Evolutionary conservation across 2,329 filamentous ascomycete genomes (phyloP).

Genomic region (Epichloe typhina): DNA sequence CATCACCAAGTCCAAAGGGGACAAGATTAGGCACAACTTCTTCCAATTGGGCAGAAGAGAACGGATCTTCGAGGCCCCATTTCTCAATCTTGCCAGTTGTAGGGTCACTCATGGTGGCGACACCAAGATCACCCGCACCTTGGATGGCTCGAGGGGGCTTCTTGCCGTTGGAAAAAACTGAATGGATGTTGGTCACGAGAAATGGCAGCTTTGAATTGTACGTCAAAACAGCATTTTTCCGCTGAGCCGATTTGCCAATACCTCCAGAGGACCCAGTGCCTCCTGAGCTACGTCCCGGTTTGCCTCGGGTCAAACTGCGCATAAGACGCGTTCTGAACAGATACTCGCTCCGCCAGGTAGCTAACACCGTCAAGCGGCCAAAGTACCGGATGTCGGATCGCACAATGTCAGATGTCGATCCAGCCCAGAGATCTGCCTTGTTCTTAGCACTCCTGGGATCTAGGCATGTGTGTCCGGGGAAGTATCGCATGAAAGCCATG

Average conservation of each 20-base stretch:
- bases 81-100: constrained; percentile 60
- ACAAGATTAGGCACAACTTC: constrained; percentile 62
- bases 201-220: constrained; percentile 77
- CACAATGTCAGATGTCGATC: constrained; percentile 39
- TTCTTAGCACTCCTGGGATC: constrained; percentile 20
- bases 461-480: constrained; percentile 52
- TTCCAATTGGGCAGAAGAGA: constrained; percentile 62
- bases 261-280: constrained; percentile 39
- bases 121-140: constrained; percentile 64
- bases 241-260: constrained; percentile 43
- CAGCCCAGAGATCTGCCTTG: constrained; percentile 26
- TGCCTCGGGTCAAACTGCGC: constrained; percentile 68
- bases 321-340: constrained; percentile 75
- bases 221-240: constrained; percentile 61
- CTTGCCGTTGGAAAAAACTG: constrained; percentile 58
- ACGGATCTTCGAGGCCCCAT: constrained; percentile 70
- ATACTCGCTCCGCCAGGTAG: constrained; percentile 96
- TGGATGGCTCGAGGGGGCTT: constrained; percentile 71
- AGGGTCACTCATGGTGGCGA: constrained; percentile 73
- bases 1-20: constrained; percentile 66
- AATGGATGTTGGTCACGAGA: constrained; percentile 68
- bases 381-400: constrained; percentile 68
- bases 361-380: constrained; percentile 63
- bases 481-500: constrained; percentile 81
- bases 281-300: constrained; percentile 47